Evolutionary conservation across 768 basidiomycete species (phyloP).

Genomic region (Lactarius vividus): DNA sequence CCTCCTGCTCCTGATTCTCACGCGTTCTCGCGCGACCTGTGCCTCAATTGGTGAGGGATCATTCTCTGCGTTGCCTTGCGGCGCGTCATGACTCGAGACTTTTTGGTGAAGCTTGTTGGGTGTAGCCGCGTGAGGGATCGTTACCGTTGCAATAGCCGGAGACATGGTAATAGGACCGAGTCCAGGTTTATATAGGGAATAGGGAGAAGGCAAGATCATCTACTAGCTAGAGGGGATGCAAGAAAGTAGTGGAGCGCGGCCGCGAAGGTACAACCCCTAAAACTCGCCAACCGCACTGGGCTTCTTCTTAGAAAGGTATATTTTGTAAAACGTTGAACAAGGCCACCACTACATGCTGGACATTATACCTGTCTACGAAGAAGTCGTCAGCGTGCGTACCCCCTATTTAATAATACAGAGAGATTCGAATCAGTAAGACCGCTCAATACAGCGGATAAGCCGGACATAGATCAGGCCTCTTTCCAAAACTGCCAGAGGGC

Average conservation of each 20-base stretch:
- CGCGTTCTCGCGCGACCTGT: constrained; percentile 56
- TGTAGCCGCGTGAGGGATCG: constrained; percentile 29
- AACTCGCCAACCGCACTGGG: neutral
- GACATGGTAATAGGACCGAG: constrained; percentile 32
- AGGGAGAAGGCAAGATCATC: neutral
- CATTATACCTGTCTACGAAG: neutral
- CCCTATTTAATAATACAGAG: neutral
- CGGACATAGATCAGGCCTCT: constrained; percentile 62
- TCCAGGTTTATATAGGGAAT: too few relatives aligned
- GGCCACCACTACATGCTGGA: neutral
- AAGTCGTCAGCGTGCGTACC: neutral
- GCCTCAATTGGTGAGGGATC: constrained; percentile 67
- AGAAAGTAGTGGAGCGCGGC: neutral
- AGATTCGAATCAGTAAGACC: constrained; percentile 7
- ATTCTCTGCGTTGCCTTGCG: constrained; percentile 62
- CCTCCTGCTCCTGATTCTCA: constrained; percentile 62
- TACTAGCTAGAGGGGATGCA: neutral
- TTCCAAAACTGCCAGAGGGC: constrained; percentile 27
- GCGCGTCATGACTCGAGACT: constrained; percentile 37
- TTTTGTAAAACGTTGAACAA: neutral
- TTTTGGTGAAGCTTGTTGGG: constrained; percentile 30
- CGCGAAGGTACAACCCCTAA: neutral
- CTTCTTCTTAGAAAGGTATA: neutral
- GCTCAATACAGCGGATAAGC: constrained; percentile 35
- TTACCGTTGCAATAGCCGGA: constrained; percentile 37